Evolutionary conservation across 2,329 filamentous ascomycete species (phyloP), one percentile per base, ranked within the genome.

Genomic region (Penicillium brasilianum): DNA sequence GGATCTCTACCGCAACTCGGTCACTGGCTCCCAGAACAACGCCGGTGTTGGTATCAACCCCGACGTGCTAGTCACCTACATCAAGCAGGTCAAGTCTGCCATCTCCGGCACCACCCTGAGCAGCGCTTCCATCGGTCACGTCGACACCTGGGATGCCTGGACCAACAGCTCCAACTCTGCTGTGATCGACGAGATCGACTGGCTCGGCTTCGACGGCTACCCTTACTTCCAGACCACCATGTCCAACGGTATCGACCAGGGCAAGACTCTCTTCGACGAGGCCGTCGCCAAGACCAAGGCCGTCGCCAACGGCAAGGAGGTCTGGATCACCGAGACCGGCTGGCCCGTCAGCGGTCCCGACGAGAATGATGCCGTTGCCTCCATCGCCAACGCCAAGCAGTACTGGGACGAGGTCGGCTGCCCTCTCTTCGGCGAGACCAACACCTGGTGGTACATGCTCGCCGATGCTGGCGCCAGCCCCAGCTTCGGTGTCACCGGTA

Each of bases 301-400:
- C 16, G 88, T 82, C 48, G 83, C 86, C 37, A 80, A 83, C 37
- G 86, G 85, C 72, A 94, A 93, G 83, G 82, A 85, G 18, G 85
- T 96, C 69, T 95, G 91, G 91, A 85, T 96, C 64, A 95, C 92
- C 30, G 92, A 96, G 84, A 95, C 92, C 16, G 93, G 93, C 66
- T 95, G 91, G 87, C 92, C 93, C 52, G 87, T 93, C 56, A 87
- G 83, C 70, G 93, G 92, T 58, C 79, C 85, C 66, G 83, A 80
- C 1, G 78, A 84, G 63, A 88, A 87, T 68, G 74, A 85, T 52
- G 91, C 87, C 43, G 83, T 89, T 10, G 82, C 93, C 6, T 88
- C 82, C 37, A 64, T 80, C 34, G 80, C 83, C 56, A 93, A 94
- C 73, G 91, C 93, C 46, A 83, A 91, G 81, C 84, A 78, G n/a